Conservation (phyloP, 257 asterid species). For the Plantago major region DNA sequence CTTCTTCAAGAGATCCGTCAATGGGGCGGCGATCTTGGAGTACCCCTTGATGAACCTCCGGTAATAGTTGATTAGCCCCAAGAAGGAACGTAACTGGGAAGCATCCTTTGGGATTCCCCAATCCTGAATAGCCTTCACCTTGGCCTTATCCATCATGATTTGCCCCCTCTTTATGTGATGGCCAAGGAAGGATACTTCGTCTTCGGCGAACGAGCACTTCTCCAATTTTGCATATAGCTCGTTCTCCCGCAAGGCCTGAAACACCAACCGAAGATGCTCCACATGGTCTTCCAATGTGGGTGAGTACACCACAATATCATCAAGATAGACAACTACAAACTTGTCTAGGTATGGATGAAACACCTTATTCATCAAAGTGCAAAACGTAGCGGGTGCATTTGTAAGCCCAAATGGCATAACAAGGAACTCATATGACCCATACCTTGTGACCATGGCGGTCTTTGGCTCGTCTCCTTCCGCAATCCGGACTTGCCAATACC, state of each 20-base stretch:
- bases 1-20: slow-evolving; percentile 1
- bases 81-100: neutral
- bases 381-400: neutral
- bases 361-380: neutral
- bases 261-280: neutral
- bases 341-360: neutral
- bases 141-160: neutral
- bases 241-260: neutral
- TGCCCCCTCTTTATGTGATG: neutral
- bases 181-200: neutral
- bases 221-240: neutral
- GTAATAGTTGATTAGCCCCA: neutral
- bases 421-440: neutral
- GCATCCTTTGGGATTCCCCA: neutral
- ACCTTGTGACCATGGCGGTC: slow-evolving; percentile 1
- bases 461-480: slow-evolving; percentile 1
- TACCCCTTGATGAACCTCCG: neutral
- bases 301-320: slow-evolving; percentile 6
- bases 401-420: neutral
- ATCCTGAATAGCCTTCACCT: neutral
- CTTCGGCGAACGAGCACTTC: neutral
- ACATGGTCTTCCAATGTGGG: slow-evolving; percentile 2
- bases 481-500: neutral
- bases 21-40: neutral
- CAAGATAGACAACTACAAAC: neutral